Percentiles rank a stretch among this genome's conserved stretches.
Conservation (phyloP, 1,139 yeast genomes). For the Yamadazyma friedrichii region DNA sequence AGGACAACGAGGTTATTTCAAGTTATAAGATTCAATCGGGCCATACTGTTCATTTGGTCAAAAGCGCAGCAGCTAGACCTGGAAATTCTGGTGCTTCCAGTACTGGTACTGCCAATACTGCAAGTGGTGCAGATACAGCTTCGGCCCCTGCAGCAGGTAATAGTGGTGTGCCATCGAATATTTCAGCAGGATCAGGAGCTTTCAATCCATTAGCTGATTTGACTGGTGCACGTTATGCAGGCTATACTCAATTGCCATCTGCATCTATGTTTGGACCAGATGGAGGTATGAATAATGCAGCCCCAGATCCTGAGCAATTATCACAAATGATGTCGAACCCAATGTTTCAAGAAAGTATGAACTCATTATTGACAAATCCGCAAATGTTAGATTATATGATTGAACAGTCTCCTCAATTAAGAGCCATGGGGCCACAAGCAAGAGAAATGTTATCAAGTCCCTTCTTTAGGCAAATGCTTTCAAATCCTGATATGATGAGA, state of each 20-base stretch:
- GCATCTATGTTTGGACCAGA: conserved; percentile 94
- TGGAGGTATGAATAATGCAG: conserved; percentile 72
- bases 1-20: conserved; percentile 73
- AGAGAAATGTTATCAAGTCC: conserved; percentile 86
- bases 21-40: conserved; percentile 82
- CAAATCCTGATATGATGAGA: conserved; percentile 84
- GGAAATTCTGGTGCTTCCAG: conserved; percentile 16
- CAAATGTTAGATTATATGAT: conserved; percentile 83
- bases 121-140: conserved; percentile 19
- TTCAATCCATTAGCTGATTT: conserved; percentile 88
- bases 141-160: conserved; percentile 13
- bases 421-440: conserved; percentile 87
- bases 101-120: conserved; percentile 15
- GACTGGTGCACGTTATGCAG: conserved; percentile 96
- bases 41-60: conserved; percentile 86
- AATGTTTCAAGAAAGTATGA: conserved; percentile 75
- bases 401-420: conserved; percentile 77
- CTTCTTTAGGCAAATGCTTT: conserved; percentile 76
- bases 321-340: conserved; percentile 78
- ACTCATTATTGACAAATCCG: conserved; percentile 73
- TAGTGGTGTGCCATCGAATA: conserved; percentile 59
- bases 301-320: conserved; percentile 76
- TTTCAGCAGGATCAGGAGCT: conserved; percentile 86
- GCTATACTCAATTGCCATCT: conserved; percentile 82
- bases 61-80: conserved; percentile 40